Conservation (phyloP, 305 asterid species). For the Rubia peregrina region DNA sequence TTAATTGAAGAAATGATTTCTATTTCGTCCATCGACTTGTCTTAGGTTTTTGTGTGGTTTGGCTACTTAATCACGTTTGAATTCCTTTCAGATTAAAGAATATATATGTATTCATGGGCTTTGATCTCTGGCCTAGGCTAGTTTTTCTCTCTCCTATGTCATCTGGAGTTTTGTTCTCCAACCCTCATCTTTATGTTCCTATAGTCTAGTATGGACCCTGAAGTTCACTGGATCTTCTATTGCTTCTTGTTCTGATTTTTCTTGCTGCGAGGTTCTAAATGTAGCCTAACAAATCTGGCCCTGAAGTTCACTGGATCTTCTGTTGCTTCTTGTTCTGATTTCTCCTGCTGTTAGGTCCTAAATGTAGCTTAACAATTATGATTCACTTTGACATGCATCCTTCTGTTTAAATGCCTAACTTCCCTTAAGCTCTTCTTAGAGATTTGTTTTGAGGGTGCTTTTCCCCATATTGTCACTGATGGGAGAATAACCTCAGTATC, state of each 20-base stretch:
- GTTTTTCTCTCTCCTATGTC: not conserved
- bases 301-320: not conserved
- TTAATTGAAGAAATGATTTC: not conserved
- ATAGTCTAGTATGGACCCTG: not conserved
- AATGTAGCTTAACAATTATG: too few species aligned
- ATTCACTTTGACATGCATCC: not conserved
- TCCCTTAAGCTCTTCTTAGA: not conserved
- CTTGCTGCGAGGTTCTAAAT: not conserved
- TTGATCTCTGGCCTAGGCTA: not conserved
- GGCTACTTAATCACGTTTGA: not conserved
- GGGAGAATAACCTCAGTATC: not conserved
- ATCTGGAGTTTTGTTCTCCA: not conserved
- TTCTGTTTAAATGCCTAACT: not conserved
- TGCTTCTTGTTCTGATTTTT: not conserved
- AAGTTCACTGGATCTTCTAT: not conserved
- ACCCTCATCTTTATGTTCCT: not conserved
- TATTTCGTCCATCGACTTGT: not conserved
- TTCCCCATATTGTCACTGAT: not conserved
- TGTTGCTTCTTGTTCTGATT: not conserved
- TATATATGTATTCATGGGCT: not conserved
- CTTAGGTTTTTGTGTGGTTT: not conserved
- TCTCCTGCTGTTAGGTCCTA: not conserved
- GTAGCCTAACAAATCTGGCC: too few species aligned
- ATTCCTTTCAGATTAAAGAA: conserved; percentile 4
- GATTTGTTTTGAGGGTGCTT: not conserved